phyloP scores from a whole-genome alignment of 2,329 filamentous ascomycete genomes.

The Aschersonia sp. region DNA sequence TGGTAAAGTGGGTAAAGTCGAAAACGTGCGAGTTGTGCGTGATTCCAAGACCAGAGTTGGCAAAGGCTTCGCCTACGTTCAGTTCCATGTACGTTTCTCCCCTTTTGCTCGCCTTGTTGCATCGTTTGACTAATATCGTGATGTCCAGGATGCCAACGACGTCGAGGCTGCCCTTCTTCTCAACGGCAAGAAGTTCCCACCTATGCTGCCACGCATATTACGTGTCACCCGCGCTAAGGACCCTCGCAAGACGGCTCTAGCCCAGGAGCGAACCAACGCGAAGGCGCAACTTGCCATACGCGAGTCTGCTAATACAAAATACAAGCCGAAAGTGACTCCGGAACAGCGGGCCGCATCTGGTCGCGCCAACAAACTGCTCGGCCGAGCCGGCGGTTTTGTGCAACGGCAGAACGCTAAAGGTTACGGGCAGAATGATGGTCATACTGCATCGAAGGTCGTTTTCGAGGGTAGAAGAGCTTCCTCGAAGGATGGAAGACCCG shows the following conservation, averaged over 20 bases:
- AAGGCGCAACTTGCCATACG: constrained; percentile 20
- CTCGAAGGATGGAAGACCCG: constrained; percentile 47
- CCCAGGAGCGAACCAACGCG: constrained; percentile 19
- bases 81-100: constrained; percentile 55
- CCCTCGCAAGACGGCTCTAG: constrained; percentile 41
- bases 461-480: constrained; percentile 71
- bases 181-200: constrained; percentile 84
- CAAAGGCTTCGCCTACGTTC: constrained; percentile 95
- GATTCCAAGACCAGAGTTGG: constrained; percentile 84
- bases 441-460: constrained; percentile 46
- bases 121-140: not conserved
- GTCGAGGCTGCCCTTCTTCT: constrained; percentile 85
- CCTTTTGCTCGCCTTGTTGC: not conserved
- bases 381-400: constrained; percentile 47
- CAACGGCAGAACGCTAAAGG: constrained; percentile 19
- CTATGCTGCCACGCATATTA: constrained; percentile 77
- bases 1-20: constrained; percentile 60
- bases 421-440: constrained; percentile 7
- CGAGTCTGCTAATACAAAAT: constrained; percentile 31
- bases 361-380: constrained; percentile 61
- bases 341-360: constrained; percentile 58
- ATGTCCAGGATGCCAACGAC: constrained; percentile 54
- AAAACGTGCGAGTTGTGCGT: constrained; percentile 84
- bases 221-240: constrained; percentile 80
- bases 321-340: constrained; percentile 56